A percentile compares a stretch with the other conserved stretches of the same genome.
Conservation (phyloP, 148 eudicot species). For the Rhododendron kiyosumense region DNA sequence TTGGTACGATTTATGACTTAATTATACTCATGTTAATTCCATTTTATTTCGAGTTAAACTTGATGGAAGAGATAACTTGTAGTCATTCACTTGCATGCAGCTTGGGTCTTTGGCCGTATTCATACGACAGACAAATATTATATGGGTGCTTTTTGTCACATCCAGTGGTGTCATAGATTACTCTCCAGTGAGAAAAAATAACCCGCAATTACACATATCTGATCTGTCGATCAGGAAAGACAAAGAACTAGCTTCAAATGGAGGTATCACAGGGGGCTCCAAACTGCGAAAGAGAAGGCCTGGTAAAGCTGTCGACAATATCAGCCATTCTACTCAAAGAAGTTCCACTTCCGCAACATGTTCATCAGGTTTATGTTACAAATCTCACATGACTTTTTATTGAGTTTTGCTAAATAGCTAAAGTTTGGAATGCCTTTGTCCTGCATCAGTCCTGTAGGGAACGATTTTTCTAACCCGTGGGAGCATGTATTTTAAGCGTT, state of each 20-base stretch:
- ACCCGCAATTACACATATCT: constrained; percentile 18
- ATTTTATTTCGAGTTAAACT: neutral
- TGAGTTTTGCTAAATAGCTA: neutral
- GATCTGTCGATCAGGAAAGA: constrained; percentile 20
- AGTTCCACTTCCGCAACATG: constrained; percentile 13
- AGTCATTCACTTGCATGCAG: constrained; percentile 42
- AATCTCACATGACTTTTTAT: neutral
- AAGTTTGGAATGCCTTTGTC: neutral
- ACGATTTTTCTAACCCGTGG: neutral
- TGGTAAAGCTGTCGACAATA: constrained; percentile 16
- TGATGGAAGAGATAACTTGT: neutral
- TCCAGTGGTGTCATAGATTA: constrained; percentile 54
- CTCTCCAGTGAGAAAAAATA: constrained; percentile 22
- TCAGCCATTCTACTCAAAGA: constrained; percentile 13
- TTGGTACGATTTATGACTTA: neutral
- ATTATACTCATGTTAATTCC: neutral
- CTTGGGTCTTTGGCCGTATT: constrained; percentile 74
- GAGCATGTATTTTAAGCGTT: neutral
- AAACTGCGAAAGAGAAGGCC: constrained; percentile 62
- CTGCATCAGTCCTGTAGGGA: neutral
- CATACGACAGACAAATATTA: constrained; percentile 83
- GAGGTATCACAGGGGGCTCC: constrained; percentile 25
- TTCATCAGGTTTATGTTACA: constrained; percentile 49
- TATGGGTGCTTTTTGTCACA: constrained; percentile 87
- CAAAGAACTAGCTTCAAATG: constrained; percentile 15